Evolutionary conservation across 306 rosid genomes (phyloP), one percentile per base, ranked within the genome.

Genomic region (Casuarina equisetifolia): DNA sequence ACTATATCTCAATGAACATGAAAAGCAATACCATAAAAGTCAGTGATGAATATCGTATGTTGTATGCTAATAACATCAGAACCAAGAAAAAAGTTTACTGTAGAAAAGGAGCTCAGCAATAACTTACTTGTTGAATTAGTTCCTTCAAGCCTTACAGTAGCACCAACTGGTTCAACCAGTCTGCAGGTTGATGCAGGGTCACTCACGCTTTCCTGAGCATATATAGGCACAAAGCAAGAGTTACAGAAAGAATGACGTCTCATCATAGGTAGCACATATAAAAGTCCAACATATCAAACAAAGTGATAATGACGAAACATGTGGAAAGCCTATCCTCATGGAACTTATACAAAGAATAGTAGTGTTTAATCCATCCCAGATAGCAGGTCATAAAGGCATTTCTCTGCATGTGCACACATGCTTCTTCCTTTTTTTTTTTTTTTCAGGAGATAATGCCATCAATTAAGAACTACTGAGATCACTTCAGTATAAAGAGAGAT

Each of bases 131-230:
- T 82, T 79, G 85, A 84, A 84, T 63, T 73, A 77, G 68, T 82
- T 80, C 81, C 83, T 69, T 81, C 86, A 79, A 69, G 51, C 81
- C 85, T 87, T 72, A 66, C 81, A 44, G 81, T 79, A 69, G 82
- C 76, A 81, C 74, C 73, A 25, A 80, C 84, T 46, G 90, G 79
- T 87, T 84, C 92, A 78, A 77, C 80, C 9, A 77, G 67, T 78
- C 80, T 72, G 86, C 75, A 20, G 39, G 68, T 69, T 78, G 86
- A 69, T 68, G 82, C 72, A 52, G 69, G 52, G 70, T 81, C 85
- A 68, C 82, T 76, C 42, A n/a, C 63, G 81, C 88, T 84, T 83
- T 82, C 88, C 98, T 94, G 97, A 76, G 84, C 79, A 64, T 73
- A 78, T 25, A 80, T 76, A 64, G 76, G 71, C 35, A 49, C 39